Base-by-base conservation (phyloP, 139 green algal species). In the Chlorella sp. region DNA sequence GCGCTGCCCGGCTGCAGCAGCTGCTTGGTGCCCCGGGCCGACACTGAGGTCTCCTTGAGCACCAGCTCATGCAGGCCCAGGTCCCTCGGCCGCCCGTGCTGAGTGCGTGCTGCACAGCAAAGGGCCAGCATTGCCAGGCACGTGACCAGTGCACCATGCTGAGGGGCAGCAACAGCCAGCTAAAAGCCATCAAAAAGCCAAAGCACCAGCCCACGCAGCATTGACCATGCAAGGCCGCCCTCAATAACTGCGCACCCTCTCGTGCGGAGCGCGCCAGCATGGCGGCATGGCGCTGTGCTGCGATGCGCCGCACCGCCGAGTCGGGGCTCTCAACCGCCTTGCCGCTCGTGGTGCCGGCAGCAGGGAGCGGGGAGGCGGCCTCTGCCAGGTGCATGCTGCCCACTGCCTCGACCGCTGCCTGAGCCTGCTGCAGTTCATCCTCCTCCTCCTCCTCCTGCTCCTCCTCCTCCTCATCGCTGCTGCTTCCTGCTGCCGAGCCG, bases 1-100 rank as follows among this genome's bases (percentile, higher is more conserved):
- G 75, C 75, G 57, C 56, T 71, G 56, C 75, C 75, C 75, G 75
- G 75, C 75, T 82, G 75, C 75, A 82, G 57, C 75, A 82, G 75
- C 57, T 26, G 34, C 75, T 71, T 71, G 23, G 30, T 38, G 75
- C 75, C 75, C 16, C 75, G 75, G 2, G 30, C 23, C 57, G 57
- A 56, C 21, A 82, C 75, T 5, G 56, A 71, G 23, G 75, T 82
- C 57, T 82, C 78, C 62, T 74, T 73, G 25, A 74, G 78, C 38
- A 64, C 39, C 28, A 83, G 62, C 78, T 83, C 62, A 9, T 47
- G n/a, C 62, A 74, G 62, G 26, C 78, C 62, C 12, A 28, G 5
- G 28, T 28, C 5, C 11, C 26, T 3, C 4, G 78, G 78, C 62
- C 39, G 78, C 21, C 78, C 57, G 57, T 82, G 75, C 75, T 82